Conservation (phyloP, 225 moss, liverwort and hornwort genomes). For the Sphagnum contortum region DNA sequence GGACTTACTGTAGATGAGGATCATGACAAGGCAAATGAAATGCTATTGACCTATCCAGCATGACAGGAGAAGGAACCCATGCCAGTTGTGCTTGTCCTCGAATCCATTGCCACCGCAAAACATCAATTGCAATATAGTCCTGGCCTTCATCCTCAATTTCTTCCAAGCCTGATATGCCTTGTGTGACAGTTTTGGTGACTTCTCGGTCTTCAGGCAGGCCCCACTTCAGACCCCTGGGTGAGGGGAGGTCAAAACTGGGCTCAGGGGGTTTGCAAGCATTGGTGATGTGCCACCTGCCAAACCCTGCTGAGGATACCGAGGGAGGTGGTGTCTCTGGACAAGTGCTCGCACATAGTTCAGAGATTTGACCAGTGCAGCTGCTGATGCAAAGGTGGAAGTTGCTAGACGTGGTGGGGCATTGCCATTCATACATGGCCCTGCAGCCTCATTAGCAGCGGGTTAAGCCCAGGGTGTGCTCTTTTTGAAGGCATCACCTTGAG, state of each 20-base stretch:
- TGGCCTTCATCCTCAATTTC: constrained; percentile 56
- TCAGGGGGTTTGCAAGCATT: constrained; percentile 64
- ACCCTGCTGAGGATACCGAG: too few species aligned
- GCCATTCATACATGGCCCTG: constrained; percentile 56
- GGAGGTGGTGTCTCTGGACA: constrained; percentile 74
- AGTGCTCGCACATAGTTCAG: constrained; percentile 89
- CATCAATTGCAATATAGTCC: constrained; percentile 76
- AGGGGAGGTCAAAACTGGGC: constrained; percentile 67
- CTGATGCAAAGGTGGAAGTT: constrained; percentile 87
- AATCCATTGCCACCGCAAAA: constrained; percentile 89
- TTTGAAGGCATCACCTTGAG: constrained; percentile 59
- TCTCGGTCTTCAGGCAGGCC: constrained; percentile 58
- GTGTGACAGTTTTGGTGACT: constrained; percentile 61
- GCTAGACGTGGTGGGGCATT: too few species aligned
- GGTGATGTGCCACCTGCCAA: constrained; percentile 48
- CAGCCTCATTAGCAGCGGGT: constrained; percentile 51
- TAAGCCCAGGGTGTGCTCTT: constrained; percentile 62
- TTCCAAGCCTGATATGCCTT: constrained; percentile 68
- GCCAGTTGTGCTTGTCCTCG: constrained; percentile 69
- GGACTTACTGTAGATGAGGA: too few species aligned
- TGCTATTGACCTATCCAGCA: constrained; percentile 90
- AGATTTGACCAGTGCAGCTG: constrained; percentile 82
- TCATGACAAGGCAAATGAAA: too few species aligned
- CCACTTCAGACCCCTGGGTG: constrained; percentile 62
- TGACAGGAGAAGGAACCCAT: constrained; percentile 95